phyloP scores from a whole-genome alignment of 129 eudicot genomes.

The Flaveria brownii region DNA sequence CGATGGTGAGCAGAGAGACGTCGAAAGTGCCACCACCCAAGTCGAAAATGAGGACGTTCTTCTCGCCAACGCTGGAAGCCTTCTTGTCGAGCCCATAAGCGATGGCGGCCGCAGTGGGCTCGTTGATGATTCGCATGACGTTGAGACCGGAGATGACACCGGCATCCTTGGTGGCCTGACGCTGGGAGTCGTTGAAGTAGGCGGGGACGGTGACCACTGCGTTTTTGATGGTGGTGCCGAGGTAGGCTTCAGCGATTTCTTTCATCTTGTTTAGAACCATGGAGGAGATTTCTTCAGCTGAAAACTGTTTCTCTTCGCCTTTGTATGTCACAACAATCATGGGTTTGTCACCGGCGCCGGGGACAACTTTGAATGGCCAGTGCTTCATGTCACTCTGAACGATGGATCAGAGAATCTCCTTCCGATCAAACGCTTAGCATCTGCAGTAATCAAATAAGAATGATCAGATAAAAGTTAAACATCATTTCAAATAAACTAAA shows the following conservation, averaged over 20 bases:
- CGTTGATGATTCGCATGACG: background rate
- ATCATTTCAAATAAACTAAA: no score
- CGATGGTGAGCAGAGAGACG: background rate
- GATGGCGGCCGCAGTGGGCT: background rate
- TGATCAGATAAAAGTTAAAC: no score
- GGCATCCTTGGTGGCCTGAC: background rate
- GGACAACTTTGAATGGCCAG: background rate
- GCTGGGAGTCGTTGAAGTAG: background rate
- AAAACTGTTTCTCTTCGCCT: background rate
- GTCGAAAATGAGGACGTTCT: background rate
- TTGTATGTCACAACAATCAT: background rate
- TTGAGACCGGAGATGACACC: background rate
- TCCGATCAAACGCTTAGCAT: background rate
- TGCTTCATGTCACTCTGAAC: background rate
- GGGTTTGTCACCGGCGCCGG: background rate
- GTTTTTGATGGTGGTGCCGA: background rate
- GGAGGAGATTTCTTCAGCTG: background rate
- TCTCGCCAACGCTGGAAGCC: background rate
- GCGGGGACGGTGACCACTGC: background rate
- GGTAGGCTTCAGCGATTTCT: background rate
- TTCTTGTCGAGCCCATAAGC: background rate
- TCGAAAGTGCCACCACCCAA: slow-evolving; percentile 5
- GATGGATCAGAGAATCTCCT: background rate
- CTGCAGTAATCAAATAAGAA: background rate
- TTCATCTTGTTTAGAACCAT: background rate